Base-by-base conservation (phyloP, 495 filamentous ascomycete genomes). In the Extremus antarcticus region DNA sequence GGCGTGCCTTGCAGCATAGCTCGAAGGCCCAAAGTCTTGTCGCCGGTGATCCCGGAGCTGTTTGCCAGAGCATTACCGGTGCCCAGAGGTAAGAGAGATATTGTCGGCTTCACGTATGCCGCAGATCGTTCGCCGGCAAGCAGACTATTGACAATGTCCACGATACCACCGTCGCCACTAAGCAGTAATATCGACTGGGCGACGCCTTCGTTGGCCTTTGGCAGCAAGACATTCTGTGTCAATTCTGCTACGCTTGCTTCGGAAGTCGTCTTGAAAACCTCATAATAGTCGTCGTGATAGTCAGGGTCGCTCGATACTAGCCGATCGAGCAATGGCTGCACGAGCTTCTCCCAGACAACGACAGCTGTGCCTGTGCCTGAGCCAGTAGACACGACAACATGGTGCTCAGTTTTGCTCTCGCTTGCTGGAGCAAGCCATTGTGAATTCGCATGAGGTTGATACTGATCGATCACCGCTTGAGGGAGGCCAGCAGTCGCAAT, bases 21-120 rank as follows among this genome's bases (percentile, higher is more conserved):
- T 17, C 76, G 71, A 0, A 88, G 71, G 21, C 73, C 74, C 58
- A 74, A 64, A 16, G 77, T 74, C 7, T 63, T 61, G 58, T 71
- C 64, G 25, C 25, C 55, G 9, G 71, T 64, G 21, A 75, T 56
- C 51, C 73, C 73, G 38, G 69, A 70, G 2, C 88, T 94, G 63
- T 82, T 77, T 38, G 88, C 87, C 56, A 95, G 78, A 1, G 90
- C 91, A 69, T 95, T 97, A 22, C 86, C 91, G 1, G 91, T 95
- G 1, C 91, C 91, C 17, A 90, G 75, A 0, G 88, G 84, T 3
- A 95, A 68, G 23, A 92, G 64, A 8, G 74, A 74, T 55, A 95
- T 71, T 1, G 71, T 73, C 0, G 87, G 86, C 1, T 61, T 63
- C n/a, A 56, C 58, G 54, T 70, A 76, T 1, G 23, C 20, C 1